Base-by-base conservation (phyloP, 1,139 yeast genomes). In the Hyphopichia burtonii region DNA sequence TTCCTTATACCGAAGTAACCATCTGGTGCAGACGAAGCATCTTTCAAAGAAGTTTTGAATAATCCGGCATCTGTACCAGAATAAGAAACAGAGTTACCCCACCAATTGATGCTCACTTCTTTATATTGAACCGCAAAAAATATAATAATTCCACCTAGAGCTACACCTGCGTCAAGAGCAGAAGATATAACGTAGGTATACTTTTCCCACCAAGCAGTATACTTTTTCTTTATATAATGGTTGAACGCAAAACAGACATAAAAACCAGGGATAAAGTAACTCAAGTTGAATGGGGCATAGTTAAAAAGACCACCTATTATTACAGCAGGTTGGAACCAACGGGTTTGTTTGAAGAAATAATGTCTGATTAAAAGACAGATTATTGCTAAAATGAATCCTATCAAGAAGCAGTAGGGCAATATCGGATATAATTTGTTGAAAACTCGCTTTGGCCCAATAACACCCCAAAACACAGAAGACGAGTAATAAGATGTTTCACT, bases 401-500 rank as follows among this genome's bases (percentile, higher is more conserved):
- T 68, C 43, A 79, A 61, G 70, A 80, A 80, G 44, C 77, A 70
- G 59, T 62, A 75, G 49, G 65, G 64, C 55, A 76, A 54, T 20
- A 63, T 51, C 20, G 80, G 80, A 48, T 76, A 76, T 18, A 74
- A 51, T 1, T 68, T 69, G 44, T 60, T 56, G 50, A 81, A 78
- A 12, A 80, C 75, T 16, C 55, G 55, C 51, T 71, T 66, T 18
- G 86, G 86, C 2, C 86, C 86, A 50, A 82, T 74, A 25, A 74
- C 80, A 48, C 85, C 85, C 79, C 82, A 80, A 19, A 78, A 61
- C 14, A 80, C 76, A 9, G 82, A 72, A n/a, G 82, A 71, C 34
- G 76, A 62, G 60, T 68, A 81, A 55, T 63, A 76, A 1, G 80
- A 72, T 33, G 58, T 63, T 15, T 72, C 68, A 37, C 57, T 63